Conservation (phyloP, 179 eudicot genomes). For the Patellifolia procumbens region DNA sequence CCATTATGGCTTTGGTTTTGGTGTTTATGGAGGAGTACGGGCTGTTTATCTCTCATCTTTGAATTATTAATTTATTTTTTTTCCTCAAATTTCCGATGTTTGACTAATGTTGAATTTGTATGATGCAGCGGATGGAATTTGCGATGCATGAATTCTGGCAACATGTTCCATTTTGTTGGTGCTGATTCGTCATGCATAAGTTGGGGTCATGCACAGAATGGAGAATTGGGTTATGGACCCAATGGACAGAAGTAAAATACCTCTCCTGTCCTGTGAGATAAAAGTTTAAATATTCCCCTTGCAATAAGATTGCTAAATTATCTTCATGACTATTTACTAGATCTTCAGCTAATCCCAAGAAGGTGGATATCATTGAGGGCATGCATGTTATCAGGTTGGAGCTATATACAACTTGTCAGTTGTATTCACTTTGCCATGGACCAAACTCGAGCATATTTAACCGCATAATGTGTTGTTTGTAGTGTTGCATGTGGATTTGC, state of each 20-base stretch:
- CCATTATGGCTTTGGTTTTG: background rate
- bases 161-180: conserved; percentile 91
- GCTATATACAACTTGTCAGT: background rate
- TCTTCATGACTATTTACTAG: conserved; percentile 37
- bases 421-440: background rate
- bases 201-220: conserved; percentile 95
- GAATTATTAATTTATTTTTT: too few species aligned
- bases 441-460: conserved; percentile 3
- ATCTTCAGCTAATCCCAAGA: conserved; percentile 90
- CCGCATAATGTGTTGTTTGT: background rate
- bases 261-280: background rate
- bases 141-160: conserved; percentile 95
- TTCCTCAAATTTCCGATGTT: too few species aligned
- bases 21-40: background rate
- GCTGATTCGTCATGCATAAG: conserved; percentile 97
- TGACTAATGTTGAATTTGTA: background rate
- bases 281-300: background rate
- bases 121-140: conserved; percentile 85
- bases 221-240: conserved; percentile 98
- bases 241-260: conserved; percentile 75
- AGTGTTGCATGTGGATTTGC: conserved; percentile 97
- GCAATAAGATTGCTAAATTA: background rate
- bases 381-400: conserved; percentile 96
- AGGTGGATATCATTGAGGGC: conserved; percentile 93
- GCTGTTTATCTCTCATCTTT: background rate